A percentile compares a stretch with the other conserved stretches of the same genome.
phyloP scores from a whole-genome alignment of 306 rosid species.

The Dalbergia oliveri region DNA sequence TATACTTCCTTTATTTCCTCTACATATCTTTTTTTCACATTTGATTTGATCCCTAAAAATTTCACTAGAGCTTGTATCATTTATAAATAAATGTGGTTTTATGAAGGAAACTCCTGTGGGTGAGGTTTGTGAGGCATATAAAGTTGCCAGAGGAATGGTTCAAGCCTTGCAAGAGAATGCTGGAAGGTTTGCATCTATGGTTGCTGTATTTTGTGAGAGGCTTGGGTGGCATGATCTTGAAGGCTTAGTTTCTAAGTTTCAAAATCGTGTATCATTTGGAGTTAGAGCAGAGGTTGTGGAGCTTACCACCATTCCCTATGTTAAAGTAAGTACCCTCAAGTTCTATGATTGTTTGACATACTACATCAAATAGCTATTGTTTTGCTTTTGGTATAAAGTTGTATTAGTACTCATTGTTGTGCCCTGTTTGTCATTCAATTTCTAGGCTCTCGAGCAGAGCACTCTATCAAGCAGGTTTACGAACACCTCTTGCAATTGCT shows the following conservation, averaged over 20 bases:
- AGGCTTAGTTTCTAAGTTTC: slow-evolving; percentile 91
- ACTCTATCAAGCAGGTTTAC: slow-evolving; percentile 94
- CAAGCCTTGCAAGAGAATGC: slow-evolving; percentile 97
- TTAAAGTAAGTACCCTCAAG: slow-evolving; percentile 63
- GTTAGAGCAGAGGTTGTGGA: slow-evolving; percentile 96
- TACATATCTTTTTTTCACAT: slow-evolving; percentile 10
- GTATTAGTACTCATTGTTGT: slow-evolving; percentile 17
- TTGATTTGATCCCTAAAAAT: slow-evolving; percentile 7
- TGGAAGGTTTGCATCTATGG: slow-evolving; percentile 99
- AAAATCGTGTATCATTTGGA: slow-evolving; percentile 96
- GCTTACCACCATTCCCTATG: slow-evolving; percentile 90
- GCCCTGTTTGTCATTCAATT: slow-evolving; percentile 46
- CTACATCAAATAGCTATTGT: slow-evolving; percentile 31
- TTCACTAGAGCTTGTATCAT: slow-evolving; percentile 15
- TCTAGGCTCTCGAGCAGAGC: slow-evolving; percentile 98
- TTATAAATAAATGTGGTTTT: slow-evolving; percentile 31
- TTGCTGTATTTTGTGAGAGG: slow-evolving; percentile 92
- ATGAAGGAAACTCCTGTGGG: slow-evolving; percentile 86
- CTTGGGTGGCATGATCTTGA: slow-evolving; percentile 97
- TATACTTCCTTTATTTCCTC: slow-evolving; percentile 7
- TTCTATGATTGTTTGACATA: slow-evolving; percentile 22
- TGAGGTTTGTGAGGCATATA: slow-evolving; percentile 90
- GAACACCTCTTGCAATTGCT: slow-evolving; percentile 90
- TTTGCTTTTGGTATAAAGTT: slow-evolving; percentile 27
- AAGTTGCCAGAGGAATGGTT: slow-evolving; percentile 98